These are phyloP conservation scores for Vitis labrusca DNA, from an alignment of 164 flowering plant species.

Conservation along the genomic window DNA sequence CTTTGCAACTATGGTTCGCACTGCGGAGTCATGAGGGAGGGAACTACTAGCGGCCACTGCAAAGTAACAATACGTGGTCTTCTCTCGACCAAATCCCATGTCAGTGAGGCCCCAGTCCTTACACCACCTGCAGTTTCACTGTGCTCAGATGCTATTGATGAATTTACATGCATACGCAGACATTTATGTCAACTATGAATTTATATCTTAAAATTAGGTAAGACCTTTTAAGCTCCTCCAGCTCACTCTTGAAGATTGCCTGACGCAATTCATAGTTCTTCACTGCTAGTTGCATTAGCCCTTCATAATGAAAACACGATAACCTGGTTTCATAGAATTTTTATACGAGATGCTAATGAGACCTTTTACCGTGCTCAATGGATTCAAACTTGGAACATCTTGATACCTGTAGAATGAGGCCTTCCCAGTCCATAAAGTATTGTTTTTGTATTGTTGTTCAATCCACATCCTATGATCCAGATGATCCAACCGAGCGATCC, in stretches of 20 bases:
- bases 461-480: conserved; percentile 38
- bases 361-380: too few species aligned
- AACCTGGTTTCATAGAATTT: conserved; percentile 12
- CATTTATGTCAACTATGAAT: too few species aligned
- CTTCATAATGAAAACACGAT: conserved; percentile 8
- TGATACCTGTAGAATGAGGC: too few species aligned
- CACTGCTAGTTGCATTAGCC: conserved; percentile 24
- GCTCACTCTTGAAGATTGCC: conserved; percentile 15
- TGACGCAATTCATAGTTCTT: conserved; percentile 21
- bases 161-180: too few species aligned
- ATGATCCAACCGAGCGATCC: conserved; percentile 43
- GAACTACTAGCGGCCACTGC: not conserved
- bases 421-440: conserved; percentile 9
- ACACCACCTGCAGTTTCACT: too few species aligned
- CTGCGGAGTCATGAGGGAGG: conserved; percentile 14
- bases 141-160: too few species aligned
- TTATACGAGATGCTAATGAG: too few species aligned
- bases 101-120: conserved; percentile 10
- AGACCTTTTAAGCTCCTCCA: conserved; percentile 26
- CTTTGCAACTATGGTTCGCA: conserved; percentile 20
- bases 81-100: conserved; percentile 21
- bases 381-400: too few species aligned
- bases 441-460: conserved; percentile 11
- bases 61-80: conserved; percentile 1
- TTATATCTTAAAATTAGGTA: too few species aligned